These are phyloP conservation scores for Aspergillus taichungensis DNA, from an alignment of 495 filamentous ascomycete species.

Conservation along the genomic window DNA sequence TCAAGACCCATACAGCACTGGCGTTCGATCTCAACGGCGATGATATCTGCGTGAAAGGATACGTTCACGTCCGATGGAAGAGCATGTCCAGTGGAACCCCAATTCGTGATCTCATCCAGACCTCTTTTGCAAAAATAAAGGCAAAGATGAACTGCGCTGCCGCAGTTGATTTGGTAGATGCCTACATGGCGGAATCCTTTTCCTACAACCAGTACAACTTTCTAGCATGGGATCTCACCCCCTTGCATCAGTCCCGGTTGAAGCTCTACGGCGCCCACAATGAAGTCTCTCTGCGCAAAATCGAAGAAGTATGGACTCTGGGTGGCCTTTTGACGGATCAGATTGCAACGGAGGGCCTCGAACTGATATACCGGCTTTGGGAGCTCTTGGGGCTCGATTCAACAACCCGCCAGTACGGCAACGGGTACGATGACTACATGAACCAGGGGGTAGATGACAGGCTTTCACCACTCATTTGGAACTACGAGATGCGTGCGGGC, in stretches of 20 bases:
- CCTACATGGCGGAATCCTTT: neutral
- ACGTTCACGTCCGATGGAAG: too few relatives aligned
- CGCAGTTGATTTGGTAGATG: neutral
- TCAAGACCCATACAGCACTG: too few relatives aligned
- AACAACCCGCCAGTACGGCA: too few relatives aligned
- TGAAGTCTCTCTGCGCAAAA: neutral
- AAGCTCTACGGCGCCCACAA: neutral
- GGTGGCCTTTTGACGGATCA: neutral
- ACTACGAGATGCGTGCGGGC: neutral
- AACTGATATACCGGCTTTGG: neutral
- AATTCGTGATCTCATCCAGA: neutral
- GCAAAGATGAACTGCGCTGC: neutral
- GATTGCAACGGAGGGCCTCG: neutral
- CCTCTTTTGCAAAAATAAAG: neutral
- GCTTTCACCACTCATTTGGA: neutral
- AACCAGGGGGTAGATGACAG: neutral
- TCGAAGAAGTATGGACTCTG: neutral
- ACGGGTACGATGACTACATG: too few relatives aligned
- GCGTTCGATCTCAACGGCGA: too few relatives aligned
- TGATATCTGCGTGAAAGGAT: too few relatives aligned
- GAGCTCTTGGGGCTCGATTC: neutral
- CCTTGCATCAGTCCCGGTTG: neutral
- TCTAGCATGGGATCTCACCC: neutral
- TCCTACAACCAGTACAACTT: neutral
- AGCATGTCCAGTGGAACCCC: too few relatives aligned